Conservation (phyloP, 768 basidiomycete species). For the Lactarius psammicola region DNA sequence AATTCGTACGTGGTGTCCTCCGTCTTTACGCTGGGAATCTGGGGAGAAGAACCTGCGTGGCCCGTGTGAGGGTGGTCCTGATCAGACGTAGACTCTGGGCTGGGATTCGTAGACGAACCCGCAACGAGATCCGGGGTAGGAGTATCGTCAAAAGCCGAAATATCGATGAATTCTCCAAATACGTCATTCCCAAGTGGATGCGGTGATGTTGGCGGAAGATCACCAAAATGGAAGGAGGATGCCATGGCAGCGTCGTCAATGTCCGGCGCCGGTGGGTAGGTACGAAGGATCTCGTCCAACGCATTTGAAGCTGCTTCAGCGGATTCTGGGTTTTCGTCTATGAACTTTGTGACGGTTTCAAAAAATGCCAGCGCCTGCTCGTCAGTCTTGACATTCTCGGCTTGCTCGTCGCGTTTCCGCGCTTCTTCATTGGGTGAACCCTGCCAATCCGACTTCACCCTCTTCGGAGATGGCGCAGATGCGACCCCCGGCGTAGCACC, state of each 20-base stretch:
- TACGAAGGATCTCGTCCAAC: constrained; percentile 62
- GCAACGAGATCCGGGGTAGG: constrained; percentile 70
- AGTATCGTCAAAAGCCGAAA: constrained; percentile 57
- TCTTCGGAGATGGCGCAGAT: constrained; percentile 70
- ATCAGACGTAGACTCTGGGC: constrained; percentile 72
- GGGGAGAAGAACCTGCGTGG: constrained; percentile 41
- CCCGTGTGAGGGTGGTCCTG: constrained; percentile 45
- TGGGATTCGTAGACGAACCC: constrained; percentile 71
- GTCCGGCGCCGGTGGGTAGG: constrained; percentile 43
- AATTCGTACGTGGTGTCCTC: constrained; percentile 44
- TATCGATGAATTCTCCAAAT: constrained; percentile 66
- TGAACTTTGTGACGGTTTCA: constrained; percentile 60
- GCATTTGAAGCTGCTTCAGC: constrained; percentile 53
- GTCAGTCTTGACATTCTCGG: constrained; percentile 51
- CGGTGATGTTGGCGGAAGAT: constrained; percentile 32
- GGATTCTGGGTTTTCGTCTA: constrained; percentile 46
- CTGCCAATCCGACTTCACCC: constrained; percentile 70
- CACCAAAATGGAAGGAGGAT: constrained; percentile 32
- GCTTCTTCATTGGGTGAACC: constrained; percentile 48
- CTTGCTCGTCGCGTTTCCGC: constrained; percentile 33
- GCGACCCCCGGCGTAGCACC: constrained; percentile 24
- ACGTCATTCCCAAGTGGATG: constrained; percentile 43
- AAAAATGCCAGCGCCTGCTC: constrained; percentile 65
- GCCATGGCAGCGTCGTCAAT: constrained; percentile 38
- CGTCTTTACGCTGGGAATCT: constrained; percentile 47